These are phyloP conservation scores for Monilinia polystroma DNA, from an alignment of 2,329 filamentous ascomycete species.

Conservation along the genomic window DNA sequence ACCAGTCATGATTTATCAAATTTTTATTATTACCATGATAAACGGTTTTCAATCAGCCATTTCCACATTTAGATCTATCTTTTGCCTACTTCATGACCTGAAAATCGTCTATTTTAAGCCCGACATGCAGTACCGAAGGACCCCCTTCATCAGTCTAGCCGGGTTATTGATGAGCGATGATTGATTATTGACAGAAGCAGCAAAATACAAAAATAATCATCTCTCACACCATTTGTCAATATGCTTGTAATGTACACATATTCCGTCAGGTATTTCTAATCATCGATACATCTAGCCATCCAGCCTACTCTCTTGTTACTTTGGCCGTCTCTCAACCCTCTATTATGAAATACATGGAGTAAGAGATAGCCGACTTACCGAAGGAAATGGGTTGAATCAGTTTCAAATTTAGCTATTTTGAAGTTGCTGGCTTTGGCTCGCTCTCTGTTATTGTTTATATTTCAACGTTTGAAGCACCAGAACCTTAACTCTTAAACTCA, in stretches of 20 bases:
- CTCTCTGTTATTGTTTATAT: background rate
- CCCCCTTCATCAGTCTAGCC: background rate
- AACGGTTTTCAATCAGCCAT: constrained; percentile 6
- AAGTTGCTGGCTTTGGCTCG: background rate
- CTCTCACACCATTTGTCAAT: background rate
- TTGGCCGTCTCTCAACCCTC: constrained; percentile 3
- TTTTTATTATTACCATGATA: background rate
- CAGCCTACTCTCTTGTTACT: constrained; percentile 7
- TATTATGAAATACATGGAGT: constrained; percentile 11
- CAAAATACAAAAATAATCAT: background rate
- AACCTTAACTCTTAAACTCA: constrained; percentile 4
- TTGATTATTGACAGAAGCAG: background rate
- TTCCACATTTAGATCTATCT: background rate
- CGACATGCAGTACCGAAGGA: constrained; percentile 1
- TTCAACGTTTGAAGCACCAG: background rate
- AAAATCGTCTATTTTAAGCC: constrained; percentile 12
- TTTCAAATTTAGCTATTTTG: constrained; percentile 1
- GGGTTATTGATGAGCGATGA: background rate
- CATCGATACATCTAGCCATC: background rate
- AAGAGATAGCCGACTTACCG: constrained; percentile 1
- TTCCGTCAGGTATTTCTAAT: background rate
- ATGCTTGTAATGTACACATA: background rate
- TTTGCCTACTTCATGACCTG: background rate
- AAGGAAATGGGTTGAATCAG: constrained; percentile 2
- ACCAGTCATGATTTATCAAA: background rate